phyloP scores from a whole-genome alignment of 2,329 filamentous ascomycete species.

The Apiospora rasikravindrae region DNA sequence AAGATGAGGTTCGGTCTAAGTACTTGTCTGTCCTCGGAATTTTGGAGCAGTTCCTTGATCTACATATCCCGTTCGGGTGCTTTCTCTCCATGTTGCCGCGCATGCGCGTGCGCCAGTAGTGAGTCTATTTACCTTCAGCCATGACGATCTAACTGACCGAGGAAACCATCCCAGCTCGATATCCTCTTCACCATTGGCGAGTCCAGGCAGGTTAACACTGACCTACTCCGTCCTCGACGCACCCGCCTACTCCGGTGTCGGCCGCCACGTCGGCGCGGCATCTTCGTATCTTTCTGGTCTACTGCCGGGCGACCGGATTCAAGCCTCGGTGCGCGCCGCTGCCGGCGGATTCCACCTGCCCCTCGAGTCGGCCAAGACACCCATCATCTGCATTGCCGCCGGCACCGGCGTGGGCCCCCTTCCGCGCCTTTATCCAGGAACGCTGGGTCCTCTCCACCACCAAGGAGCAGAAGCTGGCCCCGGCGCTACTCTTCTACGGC shows the following conservation, averaged over 20 bases:
- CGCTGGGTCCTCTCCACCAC: slow-evolving; percentile 53
- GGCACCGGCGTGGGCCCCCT: slow-evolving; percentile 64
- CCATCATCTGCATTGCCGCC: slow-evolving; percentile 57
- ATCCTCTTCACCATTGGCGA: slow-evolving; percentile 72
- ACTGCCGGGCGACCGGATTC: slow-evolving; percentile 45
- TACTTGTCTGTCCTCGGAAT: slow-evolving; percentile 71
- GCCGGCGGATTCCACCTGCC: slow-evolving; percentile 56
- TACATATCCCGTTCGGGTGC: slow-evolving; percentile 66
- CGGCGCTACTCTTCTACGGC: slow-evolving; percentile 69
- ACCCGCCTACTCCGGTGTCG: slow-evolving; percentile 55
- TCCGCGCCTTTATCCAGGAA: slow-evolving; percentile 68
- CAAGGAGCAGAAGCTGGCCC: slow-evolving; percentile 57
- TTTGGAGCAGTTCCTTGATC: slow-evolving; percentile 65
- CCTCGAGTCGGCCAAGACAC: slow-evolving; percentile 47
- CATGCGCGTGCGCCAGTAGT: slow-evolving; percentile 79
- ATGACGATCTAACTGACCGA: neutral
- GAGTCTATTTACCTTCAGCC: slow-evolving; percentile 46
- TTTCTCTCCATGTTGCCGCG: slow-evolving; percentile 77
- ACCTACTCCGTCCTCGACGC: slow-evolving; percentile 71
- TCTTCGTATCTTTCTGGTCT: slow-evolving; percentile 64
- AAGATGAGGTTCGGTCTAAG: slow-evolving; percentile 56
- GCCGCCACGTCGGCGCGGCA: slow-evolving; percentile 63
- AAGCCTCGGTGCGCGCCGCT: slow-evolving; percentile 43
- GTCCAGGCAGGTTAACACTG: slow-evolving; percentile 63
- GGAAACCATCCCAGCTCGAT: slow-evolving; percentile 59